Conservation (phyloP, 345 rosid genomes). For the Rhodomyrtus tomentosa region DNA sequence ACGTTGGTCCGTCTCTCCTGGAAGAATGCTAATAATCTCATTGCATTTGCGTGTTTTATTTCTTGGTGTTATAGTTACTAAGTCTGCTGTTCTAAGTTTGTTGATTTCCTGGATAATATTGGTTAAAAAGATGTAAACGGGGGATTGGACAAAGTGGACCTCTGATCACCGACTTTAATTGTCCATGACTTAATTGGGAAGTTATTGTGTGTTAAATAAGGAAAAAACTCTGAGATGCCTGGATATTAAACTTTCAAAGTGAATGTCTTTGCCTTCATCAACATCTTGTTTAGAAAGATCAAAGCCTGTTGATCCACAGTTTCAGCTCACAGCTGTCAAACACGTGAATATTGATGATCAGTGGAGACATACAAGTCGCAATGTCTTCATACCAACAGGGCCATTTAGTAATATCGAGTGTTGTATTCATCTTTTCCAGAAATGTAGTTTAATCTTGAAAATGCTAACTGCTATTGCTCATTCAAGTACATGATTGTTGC, state of each 20-base stretch:
- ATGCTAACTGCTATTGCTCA: neutral
- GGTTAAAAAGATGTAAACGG: neutral
- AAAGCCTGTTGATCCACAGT: neutral
- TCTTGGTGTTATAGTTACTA: neutral
- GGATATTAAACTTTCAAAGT: neutral
- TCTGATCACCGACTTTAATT: neutral
- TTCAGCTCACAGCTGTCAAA: neutral
- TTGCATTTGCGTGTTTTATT: neutral
- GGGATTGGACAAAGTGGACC: neutral
- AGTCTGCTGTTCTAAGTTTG: neutral
- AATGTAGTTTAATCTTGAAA: neutral
- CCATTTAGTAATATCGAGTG: neutral
- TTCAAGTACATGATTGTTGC: neutral
- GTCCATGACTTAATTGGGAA: neutral
- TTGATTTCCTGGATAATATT: neutral
- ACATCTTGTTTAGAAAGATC: neutral
- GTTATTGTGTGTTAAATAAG: neutral
- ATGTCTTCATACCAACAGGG: neutral
- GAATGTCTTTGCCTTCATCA: neutral
- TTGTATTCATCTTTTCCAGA: neutral
- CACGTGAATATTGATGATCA: neutral
- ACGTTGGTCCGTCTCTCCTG: neutral
- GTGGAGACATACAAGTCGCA: neutral
- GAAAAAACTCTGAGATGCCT: neutral
- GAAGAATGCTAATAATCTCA: neutral